These are phyloP conservation scores for Hortiboletus campestris DNA, from an alignment of 768 basidiomycete genomes.

Conservation along the genomic window DNA sequence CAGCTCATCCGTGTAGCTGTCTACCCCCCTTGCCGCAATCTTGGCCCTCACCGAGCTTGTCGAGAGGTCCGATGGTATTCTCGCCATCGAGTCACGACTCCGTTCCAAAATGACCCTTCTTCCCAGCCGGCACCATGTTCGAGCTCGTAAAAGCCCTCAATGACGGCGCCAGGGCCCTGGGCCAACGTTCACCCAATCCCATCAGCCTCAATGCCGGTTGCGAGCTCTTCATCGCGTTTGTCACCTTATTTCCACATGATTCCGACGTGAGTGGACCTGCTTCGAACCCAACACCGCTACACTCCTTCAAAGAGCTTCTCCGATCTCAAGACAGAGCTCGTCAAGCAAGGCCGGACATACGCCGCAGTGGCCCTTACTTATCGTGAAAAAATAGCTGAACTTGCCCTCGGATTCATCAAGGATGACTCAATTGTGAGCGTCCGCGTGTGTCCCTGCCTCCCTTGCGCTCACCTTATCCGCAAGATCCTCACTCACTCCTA, in stretches of 20 bases:
- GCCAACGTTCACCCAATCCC: conserved; percentile 63
- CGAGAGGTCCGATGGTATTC: conserved; percentile 70
- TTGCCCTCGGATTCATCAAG: conserved; percentile 89
- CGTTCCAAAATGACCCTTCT: conserved; percentile 4
- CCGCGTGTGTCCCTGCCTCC: conserved; percentile 15
- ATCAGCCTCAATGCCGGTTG: conserved; percentile 88
- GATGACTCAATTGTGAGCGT: conserved; percentile 83
- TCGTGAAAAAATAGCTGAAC: conserved; percentile 84
- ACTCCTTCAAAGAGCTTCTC: conserved; percentile 62
- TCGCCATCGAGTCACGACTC: conserved; percentile 19
- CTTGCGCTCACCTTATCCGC: conserved; percentile 12
- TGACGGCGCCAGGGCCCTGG: conserved; percentile 65
- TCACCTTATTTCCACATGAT: conserved; percentile 80
- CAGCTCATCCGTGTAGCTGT: conserved; percentile 47
- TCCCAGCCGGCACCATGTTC: conserved; percentile 83
- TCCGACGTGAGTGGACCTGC: conserved; percentile 56
- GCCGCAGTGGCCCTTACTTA: conserved; percentile 78
- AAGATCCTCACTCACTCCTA: conserved; percentile 97
- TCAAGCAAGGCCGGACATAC: conserved; percentile 78
- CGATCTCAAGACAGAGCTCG: conserved; percentile 78
- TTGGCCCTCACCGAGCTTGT: conserved; percentile 81
- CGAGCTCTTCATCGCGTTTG: conserved; percentile 87
- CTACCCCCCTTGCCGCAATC: conserved; percentile 86
- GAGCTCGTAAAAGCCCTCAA: conserved; percentile 87
- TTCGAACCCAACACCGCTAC: conserved; percentile 10